phyloP scores from a whole-genome alignment of 495 filamentous ascomycete genomes.

The Cercophora scortea region DNA sequence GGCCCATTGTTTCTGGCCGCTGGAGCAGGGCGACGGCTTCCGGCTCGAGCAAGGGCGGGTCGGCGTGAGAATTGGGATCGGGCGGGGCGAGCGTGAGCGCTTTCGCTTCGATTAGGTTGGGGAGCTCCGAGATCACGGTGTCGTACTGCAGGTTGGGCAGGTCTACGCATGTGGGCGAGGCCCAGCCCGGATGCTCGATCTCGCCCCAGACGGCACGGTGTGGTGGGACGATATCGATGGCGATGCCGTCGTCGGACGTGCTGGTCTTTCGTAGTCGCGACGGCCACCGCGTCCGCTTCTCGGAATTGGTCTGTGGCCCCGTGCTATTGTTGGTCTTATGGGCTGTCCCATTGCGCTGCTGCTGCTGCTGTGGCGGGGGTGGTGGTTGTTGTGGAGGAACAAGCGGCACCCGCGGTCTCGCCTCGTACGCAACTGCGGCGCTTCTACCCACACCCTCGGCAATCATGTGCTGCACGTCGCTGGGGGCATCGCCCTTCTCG shows the following conservation, averaged over 20 bases:
- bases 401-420: constrained; percentile 52
- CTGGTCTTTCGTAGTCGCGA: constrained; percentile 15
- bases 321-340: too few species aligned
- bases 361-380: background rate
- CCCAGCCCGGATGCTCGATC: constrained; percentile 85
- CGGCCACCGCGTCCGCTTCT: background rate
- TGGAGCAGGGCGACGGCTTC: constrained; percentile 63
- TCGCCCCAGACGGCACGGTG: constrained; percentile 58
- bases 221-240: constrained; percentile 15
- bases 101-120: constrained; percentile 88
- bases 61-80: constrained; percentile 39
- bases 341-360: background rate
- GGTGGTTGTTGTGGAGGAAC: constrained; percentile 8
- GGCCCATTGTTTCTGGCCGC: constrained; percentile 62
- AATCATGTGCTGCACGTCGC: constrained; percentile 67
- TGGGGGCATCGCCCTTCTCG: constrained; percentile 68
- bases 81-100: constrained; percentile 73
- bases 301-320: too few species aligned
- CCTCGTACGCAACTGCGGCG: constrained; percentile 73
- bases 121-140: constrained; percentile 76
- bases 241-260: background rate
- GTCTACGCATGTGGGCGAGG: constrained; percentile 63
- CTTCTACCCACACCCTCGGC: constrained; percentile 61
- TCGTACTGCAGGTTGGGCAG: constrained; percentile 73
- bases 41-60: constrained; percentile 40